phyloP scores from a whole-genome alignment of 192 early-diverging fungal genomes.

The Coemansia sp. region DNA sequence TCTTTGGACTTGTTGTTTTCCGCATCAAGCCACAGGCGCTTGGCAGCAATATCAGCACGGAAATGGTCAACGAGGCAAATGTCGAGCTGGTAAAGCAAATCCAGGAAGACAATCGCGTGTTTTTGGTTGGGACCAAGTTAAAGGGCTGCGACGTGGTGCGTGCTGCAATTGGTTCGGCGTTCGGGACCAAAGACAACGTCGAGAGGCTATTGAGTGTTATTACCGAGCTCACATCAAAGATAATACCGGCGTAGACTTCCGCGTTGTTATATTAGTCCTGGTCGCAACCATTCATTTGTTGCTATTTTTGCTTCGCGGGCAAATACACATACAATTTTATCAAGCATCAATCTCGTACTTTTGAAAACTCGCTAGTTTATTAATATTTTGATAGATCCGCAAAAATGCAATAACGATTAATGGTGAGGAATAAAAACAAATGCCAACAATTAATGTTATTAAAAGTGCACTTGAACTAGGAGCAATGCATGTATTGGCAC shows the following conservation, averaged over 20 bases:
- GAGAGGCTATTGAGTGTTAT: slow-evolving; percentile 7
- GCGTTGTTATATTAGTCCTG: too few species aligned
- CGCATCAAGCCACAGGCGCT: slow-evolving; percentile 40
- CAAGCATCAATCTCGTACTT: not conserved
- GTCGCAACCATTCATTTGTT: too few species aligned
- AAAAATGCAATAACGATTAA: slow-evolving; percentile 4
- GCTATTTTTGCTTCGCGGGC: not conserved
- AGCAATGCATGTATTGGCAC: not conserved
- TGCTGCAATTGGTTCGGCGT: slow-evolving; percentile 32
- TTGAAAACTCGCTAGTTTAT: slow-evolving; percentile 2
- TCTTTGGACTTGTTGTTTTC: slow-evolving; percentile 55
- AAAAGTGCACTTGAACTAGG: slow-evolving; percentile 2
- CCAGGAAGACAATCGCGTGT: slow-evolving; percentile 44
- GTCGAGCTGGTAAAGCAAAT: slow-evolving; percentile 23
- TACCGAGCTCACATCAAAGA: slow-evolving; percentile 1
- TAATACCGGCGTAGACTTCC: not conserved
- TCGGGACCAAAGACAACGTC: slow-evolving; percentile 12
- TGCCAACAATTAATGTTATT: not conserved
- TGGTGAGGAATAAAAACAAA: slow-evolving; percentile 11
- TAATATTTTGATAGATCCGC: slow-evolving; percentile 1
- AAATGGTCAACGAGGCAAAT: slow-evolving; percentile 35
- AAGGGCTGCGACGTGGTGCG: slow-evolving; percentile 39
- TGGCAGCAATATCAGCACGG: not conserved
- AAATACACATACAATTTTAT: too few species aligned
- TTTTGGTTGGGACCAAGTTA: slow-evolving; percentile 37